phyloP scores from a whole-genome alignment of 2,329 filamentous ascomycete genomes.

The Huntiella abstrusa region DNA sequence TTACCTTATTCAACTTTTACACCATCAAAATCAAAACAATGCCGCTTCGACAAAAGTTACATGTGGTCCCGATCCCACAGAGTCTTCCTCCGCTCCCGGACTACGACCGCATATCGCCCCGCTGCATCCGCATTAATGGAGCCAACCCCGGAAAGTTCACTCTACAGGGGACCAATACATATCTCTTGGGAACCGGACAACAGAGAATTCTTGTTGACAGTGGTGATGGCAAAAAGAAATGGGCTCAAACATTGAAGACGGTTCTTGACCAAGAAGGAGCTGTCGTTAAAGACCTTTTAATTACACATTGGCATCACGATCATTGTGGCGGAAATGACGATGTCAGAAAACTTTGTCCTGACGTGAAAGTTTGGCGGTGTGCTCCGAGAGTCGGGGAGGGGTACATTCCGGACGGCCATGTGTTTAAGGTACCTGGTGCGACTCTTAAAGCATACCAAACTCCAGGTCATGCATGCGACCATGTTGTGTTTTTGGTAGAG shows the following conservation, averaged over 20 bases:
- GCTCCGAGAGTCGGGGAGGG: conserved; percentile 30
- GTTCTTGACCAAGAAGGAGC: conserved; percentile 51
- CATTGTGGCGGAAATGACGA: conserved; percentile 62
- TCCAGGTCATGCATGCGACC: conserved; percentile 60
- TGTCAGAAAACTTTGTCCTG: conserved; percentile 43
- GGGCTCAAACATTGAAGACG: conserved; percentile 46
- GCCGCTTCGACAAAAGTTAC: not conserved
- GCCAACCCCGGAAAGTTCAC: conserved; percentile 77
- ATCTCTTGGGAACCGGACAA: conserved; percentile 62
- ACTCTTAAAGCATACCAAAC: conserved; percentile 45
- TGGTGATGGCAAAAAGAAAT: conserved; percentile 59
- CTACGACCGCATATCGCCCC: conserved; percentile 58
- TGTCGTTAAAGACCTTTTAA: conserved; percentile 46
- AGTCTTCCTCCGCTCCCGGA: conserved; percentile 44
- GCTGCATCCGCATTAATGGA: conserved; percentile 67
- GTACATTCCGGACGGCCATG: conserved; percentile 31
- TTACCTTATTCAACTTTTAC: too few relatives aligned
- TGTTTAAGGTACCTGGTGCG: conserved; percentile 38
- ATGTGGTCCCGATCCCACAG: not conserved
- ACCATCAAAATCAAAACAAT: not conserved
- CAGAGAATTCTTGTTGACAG: conserved; percentile 74
- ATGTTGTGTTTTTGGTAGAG: conserved; percentile 57
- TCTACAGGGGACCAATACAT: conserved; percentile 78
- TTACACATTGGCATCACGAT: conserved; percentile 89
- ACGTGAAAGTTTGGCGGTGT: conserved; percentile 44